Base-by-base conservation (phyloP, 345 rosid genomes). In the Lepidium didymum region DNA sequence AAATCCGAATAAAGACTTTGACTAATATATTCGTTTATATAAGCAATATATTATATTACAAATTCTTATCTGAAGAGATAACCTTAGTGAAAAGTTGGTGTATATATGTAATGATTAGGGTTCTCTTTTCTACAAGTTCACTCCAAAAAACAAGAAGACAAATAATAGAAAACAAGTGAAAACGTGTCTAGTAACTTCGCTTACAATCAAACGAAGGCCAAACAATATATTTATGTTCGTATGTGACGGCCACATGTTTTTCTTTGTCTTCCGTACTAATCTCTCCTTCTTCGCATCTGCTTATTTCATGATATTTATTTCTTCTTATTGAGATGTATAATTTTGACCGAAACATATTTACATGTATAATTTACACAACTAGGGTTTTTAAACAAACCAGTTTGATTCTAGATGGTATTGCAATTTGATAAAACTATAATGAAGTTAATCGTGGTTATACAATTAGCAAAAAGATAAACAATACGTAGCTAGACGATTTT, bases 181-280 rank as follows among this genome's bases (percentile, higher is more conserved):
- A 72, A 72, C 70, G 70, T 63, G 51, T 47, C 63, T 72, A 72
- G 64, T 72, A 55, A 72, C 70, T 72, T 72, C 13, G 76, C 76
- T 72, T 72, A 55, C 76, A 72, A 72, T 72, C 29, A 54, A 62
- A 69, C 59, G 49, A 59, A 50, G 13, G 42, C 41, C 62, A 61
- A 61, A 51, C 55, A 19, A 49, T 18, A 38, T 27, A 27, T 27
- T 27, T 31, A 53, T 57, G 59, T 57, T 64, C 69, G 23, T 64
- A 46, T 29, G 49, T 73, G 65, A 57, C 57, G 76, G 71, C 69
- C 65, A 49, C 69, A 64, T 73, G 36, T 56, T 34, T 47, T 35
- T 4, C 4, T 27, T 6, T 12, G 36, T 50, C 42, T 67, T 60
- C 72, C 68, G 67, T 74, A 66, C 67, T 58, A 23, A 42, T 60